phyloP scores from a whole-genome alignment of 202 grass and related monocot genomes.

The Brachypodium distachyon region DNA sequence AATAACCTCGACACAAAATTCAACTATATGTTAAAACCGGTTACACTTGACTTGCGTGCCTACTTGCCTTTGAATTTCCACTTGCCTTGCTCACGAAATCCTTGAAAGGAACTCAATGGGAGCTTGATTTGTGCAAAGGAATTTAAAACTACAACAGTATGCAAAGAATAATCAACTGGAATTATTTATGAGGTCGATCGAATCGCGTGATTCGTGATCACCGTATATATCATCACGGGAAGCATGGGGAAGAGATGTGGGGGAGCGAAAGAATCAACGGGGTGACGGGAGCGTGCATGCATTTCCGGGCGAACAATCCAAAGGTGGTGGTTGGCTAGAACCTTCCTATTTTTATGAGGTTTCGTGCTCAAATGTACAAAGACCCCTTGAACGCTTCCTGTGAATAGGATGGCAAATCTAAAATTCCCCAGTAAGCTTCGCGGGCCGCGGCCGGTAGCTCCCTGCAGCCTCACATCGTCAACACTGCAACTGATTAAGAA shows the following conservation, averaged over 20 bases:
- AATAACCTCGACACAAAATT: not conserved
- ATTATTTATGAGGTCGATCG: not conserved
- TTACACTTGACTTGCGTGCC: no score
- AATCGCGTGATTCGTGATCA: not conserved
- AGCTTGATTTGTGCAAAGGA: not conserved
- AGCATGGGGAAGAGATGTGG: not conserved
- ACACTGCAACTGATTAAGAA: conserved; percentile 17
- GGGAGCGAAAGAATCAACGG: not conserved
- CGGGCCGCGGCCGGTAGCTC: not conserved
- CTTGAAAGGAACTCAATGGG: not conserved
- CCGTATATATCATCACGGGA: no score
- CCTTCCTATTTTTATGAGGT: conserved; percentile 1
- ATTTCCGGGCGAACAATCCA: conserved; percentile 1
- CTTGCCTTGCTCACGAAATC: not conserved
- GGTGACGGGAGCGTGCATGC: conserved; percentile 3
- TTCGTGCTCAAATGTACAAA: not conserved
- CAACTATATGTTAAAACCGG: not conserved
- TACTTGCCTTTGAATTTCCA: no score
- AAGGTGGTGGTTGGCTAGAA: not conserved
- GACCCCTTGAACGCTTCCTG: not conserved
- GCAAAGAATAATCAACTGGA: not conserved
- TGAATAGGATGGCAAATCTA: not conserved
- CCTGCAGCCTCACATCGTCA: not conserved
- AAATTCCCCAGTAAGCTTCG: not conserved
- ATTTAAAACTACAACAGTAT: not conserved